Evolutionary conservation across 768 basidiomycete species (phyloP).

Genomic region (Hortiboletus campestris): DNA sequence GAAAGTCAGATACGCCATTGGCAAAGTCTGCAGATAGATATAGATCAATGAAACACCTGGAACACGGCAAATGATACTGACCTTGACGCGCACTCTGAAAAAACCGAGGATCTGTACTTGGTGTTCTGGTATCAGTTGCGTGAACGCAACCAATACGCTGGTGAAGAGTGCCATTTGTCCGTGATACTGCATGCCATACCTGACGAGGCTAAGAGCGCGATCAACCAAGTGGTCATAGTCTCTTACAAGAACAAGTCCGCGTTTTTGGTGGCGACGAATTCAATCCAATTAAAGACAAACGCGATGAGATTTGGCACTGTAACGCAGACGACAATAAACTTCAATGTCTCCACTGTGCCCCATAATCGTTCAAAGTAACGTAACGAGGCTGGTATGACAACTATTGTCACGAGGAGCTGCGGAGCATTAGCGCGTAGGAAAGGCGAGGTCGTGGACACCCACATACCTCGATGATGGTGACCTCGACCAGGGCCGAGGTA

Average conservation of each 20-base stretch:
- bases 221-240: constrained; percentile 4
- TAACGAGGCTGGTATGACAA: constrained; percentile 78
- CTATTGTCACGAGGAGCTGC: constrained; percentile 73
- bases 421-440: constrained; percentile 6
- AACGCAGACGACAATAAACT: constrained; percentile 80
- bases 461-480: constrained; percentile 78
- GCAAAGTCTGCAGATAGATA: constrained; percentile 60
- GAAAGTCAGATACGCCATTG: constrained; percentile 91
- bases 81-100: constrained; percentile 88
- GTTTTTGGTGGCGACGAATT: constrained; percentile 66
- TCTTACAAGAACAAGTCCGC: constrained; percentile 78
- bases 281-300: constrained; percentile 85
- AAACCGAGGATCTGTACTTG: constrained; percentile 91
- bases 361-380: constrained; percentile 94
- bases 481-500: constrained; percentile 87
- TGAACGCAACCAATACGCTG: constrained; percentile 91
- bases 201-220: constrained; percentile 33
- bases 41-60: neutral
- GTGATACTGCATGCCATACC: constrained; percentile 86
- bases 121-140: constrained; percentile 96
- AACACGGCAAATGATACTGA: constrained; percentile 28
- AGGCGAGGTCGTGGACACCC: neutral
- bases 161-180: constrained; percentile 92
- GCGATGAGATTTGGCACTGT: constrained; percentile 86
- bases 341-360: constrained; percentile 82